Percentiles rank a stretch among this genome's conserved stretches.
Evolutionary conservation across 345 rosid genomes (phyloP).

Genomic region (Murraya paniculata): DNA sequence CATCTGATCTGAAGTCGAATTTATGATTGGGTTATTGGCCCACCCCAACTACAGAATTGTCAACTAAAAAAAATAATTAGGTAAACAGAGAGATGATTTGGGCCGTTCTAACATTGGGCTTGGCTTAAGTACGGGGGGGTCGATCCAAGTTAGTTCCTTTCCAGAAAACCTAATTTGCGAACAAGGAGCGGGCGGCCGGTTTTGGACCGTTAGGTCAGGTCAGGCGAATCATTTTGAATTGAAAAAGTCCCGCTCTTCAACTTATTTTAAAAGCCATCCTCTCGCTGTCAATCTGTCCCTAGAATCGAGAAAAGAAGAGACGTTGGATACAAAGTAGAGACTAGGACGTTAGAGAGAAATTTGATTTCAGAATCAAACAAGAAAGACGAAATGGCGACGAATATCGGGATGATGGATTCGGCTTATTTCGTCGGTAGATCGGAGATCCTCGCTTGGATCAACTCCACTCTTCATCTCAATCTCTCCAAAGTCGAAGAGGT

Average conservation of each 20-base stretch:
- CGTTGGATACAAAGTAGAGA: conserved; percentile 30
- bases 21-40: too few relatives aligned
- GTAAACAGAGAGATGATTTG: not conserved
- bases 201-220: not conserved
- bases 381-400: conserved; percentile 51
- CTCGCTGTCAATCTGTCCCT: not conserved
- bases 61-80: too few relatives aligned
- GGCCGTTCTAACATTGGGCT: not conserved
- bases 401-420: conserved; percentile 89
- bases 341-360: not conserved
- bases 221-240: conserved; percentile 28
- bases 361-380: not conserved
- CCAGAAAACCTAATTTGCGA: not conserved
- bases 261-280: conserved; percentile 26
- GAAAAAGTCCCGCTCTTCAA: conserved; percentile 43
- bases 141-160: not conserved
- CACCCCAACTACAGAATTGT: too few relatives aligned
- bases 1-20: too few relatives aligned
- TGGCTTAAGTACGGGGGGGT: not conserved
- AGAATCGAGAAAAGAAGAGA: conserved; percentile 7
- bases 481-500: conserved; percentile 99
- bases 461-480: conserved; percentile 79
- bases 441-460: conserved; percentile 95
- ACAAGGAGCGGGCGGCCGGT: not conserved
- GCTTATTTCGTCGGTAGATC: conserved; percentile 97